Evolutionary conservation across 164 flowering plant species (phyloP), one percentile per base, ranked within the genome.

Genomic region (Buxus sempervirens): DNA sequence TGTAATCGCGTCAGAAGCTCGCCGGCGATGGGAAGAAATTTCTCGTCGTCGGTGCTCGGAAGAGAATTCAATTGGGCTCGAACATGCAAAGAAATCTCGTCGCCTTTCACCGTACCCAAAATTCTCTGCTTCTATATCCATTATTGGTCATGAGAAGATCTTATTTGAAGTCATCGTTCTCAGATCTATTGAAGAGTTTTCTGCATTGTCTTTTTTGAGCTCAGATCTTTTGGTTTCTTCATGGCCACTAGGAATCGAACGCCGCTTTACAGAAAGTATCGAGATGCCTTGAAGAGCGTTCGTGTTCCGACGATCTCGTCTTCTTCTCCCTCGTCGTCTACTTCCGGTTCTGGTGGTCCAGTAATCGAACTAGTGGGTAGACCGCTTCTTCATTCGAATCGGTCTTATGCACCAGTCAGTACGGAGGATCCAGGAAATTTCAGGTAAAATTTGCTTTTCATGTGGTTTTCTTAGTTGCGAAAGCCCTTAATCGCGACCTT

Each of bases 161-260:
- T 18, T 21, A 27, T 45, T 18, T 25, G 55, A 60, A 26, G 26
- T n/a, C n/a, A 25, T 53, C 61, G 56, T 58, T 67, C 24, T 56
- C 67, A 8, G 53, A 70, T 70, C 67, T 63, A 36, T 38, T 55
- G 62, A 56, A 26, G 19, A 27, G 4, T 48, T 10, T 16, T 48
- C 45, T 23, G 32, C 27, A 60, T 60, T 5, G 26, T 49, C 25
- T 22, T 32, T 0, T 56, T 2, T 10, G 21, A 25, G 22, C 8
- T 69, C 62, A 22, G 60, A 41, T 60, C 38, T 60, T 48, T 42
- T 27, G 53, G 12, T 18, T 54, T 54, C 51, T 14, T 58, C 28
- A 90, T 93, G 98, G 96, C 96, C 66, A 74, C 86, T 72, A 84
- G 96, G 64, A 93, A 90, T 74, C 80, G 96, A 42, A 90, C 90